phyloP scores from a whole-genome alignment of 2,329 filamentous ascomycete genomes.

The Stagonosporopsis vannaccii region DNA sequence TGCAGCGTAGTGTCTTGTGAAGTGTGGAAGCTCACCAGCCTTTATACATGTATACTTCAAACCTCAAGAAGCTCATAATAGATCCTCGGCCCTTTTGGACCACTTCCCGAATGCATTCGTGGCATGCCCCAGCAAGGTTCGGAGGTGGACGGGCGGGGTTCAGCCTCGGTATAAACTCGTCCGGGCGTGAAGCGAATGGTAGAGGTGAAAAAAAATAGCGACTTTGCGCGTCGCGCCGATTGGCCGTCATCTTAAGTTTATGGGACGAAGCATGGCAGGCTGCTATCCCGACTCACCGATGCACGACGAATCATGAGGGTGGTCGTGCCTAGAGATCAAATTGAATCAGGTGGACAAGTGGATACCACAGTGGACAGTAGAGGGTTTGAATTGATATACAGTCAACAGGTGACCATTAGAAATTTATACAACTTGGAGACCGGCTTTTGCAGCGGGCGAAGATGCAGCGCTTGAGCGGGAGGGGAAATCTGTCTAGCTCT shows the following conservation, averaged over 20 bases:
- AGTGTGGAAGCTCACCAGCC: not conserved
- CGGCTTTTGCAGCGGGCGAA: slow-evolving; percentile 4
- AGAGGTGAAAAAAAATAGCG: no score
- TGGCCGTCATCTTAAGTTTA: no score
- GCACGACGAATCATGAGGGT: not conserved
- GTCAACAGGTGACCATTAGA: slow-evolving; percentile 6
- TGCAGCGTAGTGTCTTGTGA: not conserved
- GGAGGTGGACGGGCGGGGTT: no score
- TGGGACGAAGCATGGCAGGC: no score
- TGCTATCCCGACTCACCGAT: not conserved
- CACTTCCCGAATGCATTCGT: no score
- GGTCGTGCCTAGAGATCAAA: not conserved
- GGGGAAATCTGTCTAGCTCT: slow-evolving; percentile 12
- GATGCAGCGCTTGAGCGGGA: slow-evolving; percentile 14
- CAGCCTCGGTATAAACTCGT: not conserved
- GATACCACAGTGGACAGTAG: not conserved
- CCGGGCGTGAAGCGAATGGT: no score
- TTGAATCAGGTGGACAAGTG: not conserved
- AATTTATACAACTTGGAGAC: slow-evolving; percentile 1
- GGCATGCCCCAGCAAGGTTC: not conserved
- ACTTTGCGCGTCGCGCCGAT: no score
- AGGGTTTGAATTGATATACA: slow-evolving; percentile 6
- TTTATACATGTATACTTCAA: not conserved
- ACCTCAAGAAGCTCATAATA: no score
- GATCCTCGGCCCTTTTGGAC: no score